A percentile compares a stretch with the other conserved stretches of the same genome.
These are phyloP conservation scores for Saturnispora sanitii DNA, from an alignment of 805 yeast genomes.

Conservation along the genomic window DNA sequence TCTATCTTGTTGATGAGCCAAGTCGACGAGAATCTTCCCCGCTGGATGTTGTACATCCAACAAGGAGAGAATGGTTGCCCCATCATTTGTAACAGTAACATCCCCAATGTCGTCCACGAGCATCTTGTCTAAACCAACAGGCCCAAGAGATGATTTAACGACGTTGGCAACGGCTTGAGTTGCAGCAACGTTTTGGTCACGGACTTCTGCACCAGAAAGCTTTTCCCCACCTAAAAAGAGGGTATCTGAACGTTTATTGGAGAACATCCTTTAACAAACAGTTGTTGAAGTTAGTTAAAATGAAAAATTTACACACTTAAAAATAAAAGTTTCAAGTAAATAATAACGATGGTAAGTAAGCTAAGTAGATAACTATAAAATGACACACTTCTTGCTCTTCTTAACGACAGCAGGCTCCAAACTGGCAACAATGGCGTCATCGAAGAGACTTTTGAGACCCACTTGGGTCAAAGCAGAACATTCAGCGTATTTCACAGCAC, in stretches of 20 bases:
- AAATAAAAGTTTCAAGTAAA: too few species aligned
- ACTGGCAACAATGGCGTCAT: constrained; percentile 97
- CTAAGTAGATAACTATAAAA: constrained; percentile 45
- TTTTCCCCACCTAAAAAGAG: constrained; percentile 94
- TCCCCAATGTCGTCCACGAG: constrained; percentile 98
- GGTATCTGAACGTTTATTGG: constrained; percentile 83
- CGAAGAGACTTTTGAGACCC: constrained; percentile 96
- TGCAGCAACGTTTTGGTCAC: constrained; percentile 93
- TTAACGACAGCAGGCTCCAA: constrained; percentile 90
- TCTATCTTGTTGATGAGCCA: constrained; percentile 97
- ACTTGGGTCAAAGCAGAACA: constrained; percentile 96
- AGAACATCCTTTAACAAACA: constrained; percentile 40
- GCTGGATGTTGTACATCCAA: constrained; percentile 98
- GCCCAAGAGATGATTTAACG: constrained; percentile 90
- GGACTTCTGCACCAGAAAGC: constrained; percentile 88
- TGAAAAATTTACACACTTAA: too few species aligned
- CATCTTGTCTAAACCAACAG: constrained; percentile 98
- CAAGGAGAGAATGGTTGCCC: constrained; percentile 87
- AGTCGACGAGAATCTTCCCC: constrained; percentile 90
- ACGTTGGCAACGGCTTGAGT: constrained; percentile 79
- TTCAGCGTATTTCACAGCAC: constrained; percentile 94
- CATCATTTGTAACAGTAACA: constrained; percentile 97
- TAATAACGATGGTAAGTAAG: too few species aligned
- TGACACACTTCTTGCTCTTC: constrained; percentile 74
- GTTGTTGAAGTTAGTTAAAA: too few species aligned